Base-by-base conservation (phyloP, 2,329 filamentous ascomycete genomes). In the Colletotrichum agaves region DNA sequence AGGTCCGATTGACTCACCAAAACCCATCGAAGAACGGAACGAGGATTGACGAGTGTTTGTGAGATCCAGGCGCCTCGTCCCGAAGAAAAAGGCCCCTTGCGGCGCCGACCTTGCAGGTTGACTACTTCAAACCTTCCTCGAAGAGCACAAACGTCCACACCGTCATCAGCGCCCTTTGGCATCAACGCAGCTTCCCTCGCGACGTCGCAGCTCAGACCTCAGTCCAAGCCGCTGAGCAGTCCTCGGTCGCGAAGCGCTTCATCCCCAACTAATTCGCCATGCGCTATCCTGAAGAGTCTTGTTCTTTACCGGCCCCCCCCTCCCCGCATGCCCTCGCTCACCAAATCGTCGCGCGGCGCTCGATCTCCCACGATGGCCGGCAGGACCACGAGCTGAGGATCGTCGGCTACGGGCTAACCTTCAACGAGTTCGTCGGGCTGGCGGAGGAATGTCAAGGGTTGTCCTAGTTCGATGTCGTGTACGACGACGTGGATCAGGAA, bases 361-460 rank as follows among this genome's bases (percentile, higher is more conserved):
- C 12, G 78, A 79, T 15, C 68, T 81, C 11, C 71, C 77, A 2
- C 75, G 76, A n/a, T 87, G 85, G 84, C 79, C 81, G 1, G 75
- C 78, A n/a, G 27, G 71, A 74, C 15, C 72, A 77, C 11, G 73
- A 70, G 33, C 55, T 52, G 11, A 39, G 46, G 27, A 68, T 81
- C 58, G 67, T 79, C 71, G 80, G 81, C 1, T 82, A 84, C 63
- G 76, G 76, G 52, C 61, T 81, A 23, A 82, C 81, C 0, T 82
- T 78, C 72, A 82, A 84, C 55, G 75, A 85, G 70, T 71, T 85
- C 10, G 62, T 85, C 19, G 53, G 44, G 17, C 66, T 81, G 5
- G 82, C 78, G 0, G 62, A 61, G 41, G 75, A 79, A 50, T 73
- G 76, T 37, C 79, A 73, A 59, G 81, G 76, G 1, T 72, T 66